Evolutionary conservation across 768 basidiomycete species (phyloP).

Genomic region (Mycena albidolilacea): DNA sequence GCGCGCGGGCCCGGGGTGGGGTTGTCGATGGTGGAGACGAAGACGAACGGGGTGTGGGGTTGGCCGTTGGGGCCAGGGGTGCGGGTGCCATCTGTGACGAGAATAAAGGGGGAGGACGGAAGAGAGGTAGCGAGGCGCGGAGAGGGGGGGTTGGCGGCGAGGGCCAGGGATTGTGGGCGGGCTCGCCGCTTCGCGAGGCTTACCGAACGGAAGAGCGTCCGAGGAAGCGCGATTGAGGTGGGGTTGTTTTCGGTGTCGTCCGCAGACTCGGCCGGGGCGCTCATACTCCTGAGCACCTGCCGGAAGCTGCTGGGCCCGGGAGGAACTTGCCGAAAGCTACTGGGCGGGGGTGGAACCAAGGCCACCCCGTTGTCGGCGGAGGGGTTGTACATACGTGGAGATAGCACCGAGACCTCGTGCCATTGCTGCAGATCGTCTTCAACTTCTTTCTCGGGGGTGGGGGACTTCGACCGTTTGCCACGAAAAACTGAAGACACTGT

Average conservation of each 20-base stretch:
- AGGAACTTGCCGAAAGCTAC: conserved; percentile 25
- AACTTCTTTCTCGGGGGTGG: not conserved
- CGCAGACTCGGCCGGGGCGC: not conserved
- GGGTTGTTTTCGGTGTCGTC: not conserved
- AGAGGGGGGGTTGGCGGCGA: not conserved
- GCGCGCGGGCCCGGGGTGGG: conserved; percentile 26
- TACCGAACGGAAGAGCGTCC: conserved; percentile 26
- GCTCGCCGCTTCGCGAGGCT: conserved; percentile 32
- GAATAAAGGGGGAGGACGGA: conserved; percentile 34
- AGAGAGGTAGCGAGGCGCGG: conserved; percentile 29
- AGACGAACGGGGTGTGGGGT: conserved; percentile 30
- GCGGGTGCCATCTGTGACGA: conserved; percentile 20
- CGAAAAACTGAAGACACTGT: conserved; percentile 31
- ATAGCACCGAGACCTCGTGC: conserved; percentile 28
- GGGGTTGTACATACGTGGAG: conserved; percentile 33
- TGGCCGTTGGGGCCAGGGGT: not conserved
- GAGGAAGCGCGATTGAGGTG: conserved; percentile 25
- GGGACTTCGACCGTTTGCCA: conserved; percentile 22
- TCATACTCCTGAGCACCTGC: not conserved
- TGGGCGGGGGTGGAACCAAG: conserved; percentile 24
- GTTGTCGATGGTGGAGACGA: conserved; percentile 34
- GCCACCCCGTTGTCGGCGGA: conserved; percentile 35
- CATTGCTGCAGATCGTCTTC: conserved; percentile 29
- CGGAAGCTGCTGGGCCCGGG: conserved; percentile 33
- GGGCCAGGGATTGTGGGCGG: conserved; percentile 26